phyloP scores from a whole-genome alignment of 2,329 filamentous ascomycete species.

The Microsporum canis region DNA sequence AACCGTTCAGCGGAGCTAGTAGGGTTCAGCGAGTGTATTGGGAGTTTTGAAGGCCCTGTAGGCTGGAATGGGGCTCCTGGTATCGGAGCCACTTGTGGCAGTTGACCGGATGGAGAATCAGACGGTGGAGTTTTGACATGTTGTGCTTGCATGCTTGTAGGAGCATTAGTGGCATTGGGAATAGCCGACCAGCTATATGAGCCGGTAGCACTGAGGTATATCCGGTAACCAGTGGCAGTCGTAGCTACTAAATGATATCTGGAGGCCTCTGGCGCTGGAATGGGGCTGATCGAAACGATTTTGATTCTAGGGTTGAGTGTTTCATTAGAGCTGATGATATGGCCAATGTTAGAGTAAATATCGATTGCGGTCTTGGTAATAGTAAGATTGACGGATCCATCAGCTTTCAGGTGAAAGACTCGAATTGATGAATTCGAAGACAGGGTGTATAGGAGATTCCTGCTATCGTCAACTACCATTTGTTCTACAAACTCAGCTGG shows the following conservation, averaged over 20 bases:
- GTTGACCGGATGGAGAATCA: constrained; percentile 22
- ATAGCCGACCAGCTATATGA: constrained; percentile 47
- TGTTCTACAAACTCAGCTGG: constrained; percentile 56
- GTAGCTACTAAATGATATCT: constrained; percentile 83
- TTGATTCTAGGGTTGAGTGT: constrained; percentile 58
- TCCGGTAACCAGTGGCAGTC: constrained; percentile 77
- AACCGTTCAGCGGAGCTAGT: constrained; percentile 44
- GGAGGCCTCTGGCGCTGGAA: constrained; percentile 69
- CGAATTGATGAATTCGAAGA: constrained; percentile 81
- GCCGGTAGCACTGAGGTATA: constrained; percentile 84
- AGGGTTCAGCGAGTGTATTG: constrained; percentile 35
- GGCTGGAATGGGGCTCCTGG: constrained; percentile 19
- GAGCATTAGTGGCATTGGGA: constrained; percentile 53
- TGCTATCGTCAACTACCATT: constrained; percentile 78
- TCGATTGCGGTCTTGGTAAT: constrained; percentile 44
- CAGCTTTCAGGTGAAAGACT: constrained; percentile 72
- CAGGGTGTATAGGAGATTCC: constrained; percentile 81
- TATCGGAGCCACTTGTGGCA: constrained; percentile 15
- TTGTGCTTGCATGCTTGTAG: constrained; percentile 94
- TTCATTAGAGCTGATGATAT: constrained; percentile 64
- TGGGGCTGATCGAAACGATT: constrained; percentile 77
- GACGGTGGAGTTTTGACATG: constrained; percentile 86
- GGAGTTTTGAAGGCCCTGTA: constrained; percentile 39
- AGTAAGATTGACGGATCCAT: constrained; percentile 41
- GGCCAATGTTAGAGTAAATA: constrained; percentile 61